Percentiles rank a stretch among this genome's conserved stretches.
Conservation (phyloP, 306 rosid species). For the Cucurbita ficifolia region DNA sequence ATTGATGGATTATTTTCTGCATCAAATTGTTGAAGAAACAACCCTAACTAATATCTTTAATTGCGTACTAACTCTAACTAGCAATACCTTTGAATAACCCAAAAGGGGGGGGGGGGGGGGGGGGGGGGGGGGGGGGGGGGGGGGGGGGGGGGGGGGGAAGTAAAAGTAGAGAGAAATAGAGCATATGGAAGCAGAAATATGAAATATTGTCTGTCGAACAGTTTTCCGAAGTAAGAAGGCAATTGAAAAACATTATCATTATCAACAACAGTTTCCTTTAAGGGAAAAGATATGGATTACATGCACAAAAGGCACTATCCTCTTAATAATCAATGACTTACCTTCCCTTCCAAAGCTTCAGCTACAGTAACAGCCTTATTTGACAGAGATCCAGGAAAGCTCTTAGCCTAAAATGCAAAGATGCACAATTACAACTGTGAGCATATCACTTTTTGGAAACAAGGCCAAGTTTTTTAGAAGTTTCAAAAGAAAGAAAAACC, state of each 20-base stretch:
- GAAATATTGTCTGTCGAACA: background rate
- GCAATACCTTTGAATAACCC: background rate
- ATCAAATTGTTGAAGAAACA: background rate
- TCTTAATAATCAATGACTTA: conserved; percentile 15
- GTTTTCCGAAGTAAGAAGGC: background rate
- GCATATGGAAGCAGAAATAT: background rate
- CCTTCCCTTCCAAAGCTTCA: conserved; percentile 99
- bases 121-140: too few species aligned
- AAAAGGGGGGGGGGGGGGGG: too few species aligned
- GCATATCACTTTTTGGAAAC: background rate
- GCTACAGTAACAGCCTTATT: conserved; percentile 49
- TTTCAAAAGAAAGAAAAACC: background rate
- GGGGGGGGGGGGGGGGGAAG: too few species aligned
- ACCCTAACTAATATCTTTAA: background rate
- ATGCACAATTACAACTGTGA: background rate
- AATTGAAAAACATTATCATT: background rate
- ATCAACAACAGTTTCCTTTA: background rate
- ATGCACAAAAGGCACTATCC: background rate
- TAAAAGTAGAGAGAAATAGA: background rate
- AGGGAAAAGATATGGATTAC: background rate
- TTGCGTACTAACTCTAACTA: background rate
- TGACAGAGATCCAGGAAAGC: conserved; percentile 61
- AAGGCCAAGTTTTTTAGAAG: background rate
- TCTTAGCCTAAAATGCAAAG: conserved; percentile 45
- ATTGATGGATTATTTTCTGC: background rate